Base-by-base conservation (phyloP, 2,329 filamentous ascomycete genomes). In the Lasiodiplodia hormozganensis region DNA sequence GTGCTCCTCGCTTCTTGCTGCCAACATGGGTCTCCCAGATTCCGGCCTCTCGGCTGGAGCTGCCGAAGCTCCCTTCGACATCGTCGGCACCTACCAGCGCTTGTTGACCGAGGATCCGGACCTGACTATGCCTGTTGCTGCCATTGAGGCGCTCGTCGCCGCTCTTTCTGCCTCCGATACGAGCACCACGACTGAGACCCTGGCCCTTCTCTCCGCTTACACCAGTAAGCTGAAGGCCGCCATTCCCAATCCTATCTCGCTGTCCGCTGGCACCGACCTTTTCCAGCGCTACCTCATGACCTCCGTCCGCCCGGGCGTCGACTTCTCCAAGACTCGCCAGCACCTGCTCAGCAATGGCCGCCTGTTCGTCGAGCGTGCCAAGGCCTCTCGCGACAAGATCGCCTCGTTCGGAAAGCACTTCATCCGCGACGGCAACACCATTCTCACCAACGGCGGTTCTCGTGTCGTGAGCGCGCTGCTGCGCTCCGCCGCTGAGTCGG, bases 221-320 rank as follows among this genome's bases (percentile, higher is more conserved):
- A 95, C 93, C 62, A 85, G 88, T 65, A 88, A 89, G 74, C 88
- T 99, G 71, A 95, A 94, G 79, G 85, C 86, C 69, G 89, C 90
- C 23, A 91, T 97, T 65, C 86, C 91, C 8, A 98, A 99, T 82
- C 92, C 94, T 16, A 92, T 98, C 68, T 95, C 94, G 4, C 88
- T 98, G 18, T 94, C 92, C 60, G 96, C 96, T 67, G 96, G 96
- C 75, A 97, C 94, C 70, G 94, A 97, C 79, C 89, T 98, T 69
- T 98, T 99, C 85, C 92, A 96, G 79, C 91, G 95, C 78, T 98
- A 97, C 81, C 88, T 99, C 73, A 91, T 97, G 75, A 89, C 90
- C 68, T 93, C 87, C 23, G 79, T 90, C 73, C 80, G 85, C 70
- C 84, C 87, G 18, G 76, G 75, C 67, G 85, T 85, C n/a, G 90